Evolutionary conservation across 1,284 basidiomycete species (phyloP).

Genomic region (Ustilago sp.): DNA sequence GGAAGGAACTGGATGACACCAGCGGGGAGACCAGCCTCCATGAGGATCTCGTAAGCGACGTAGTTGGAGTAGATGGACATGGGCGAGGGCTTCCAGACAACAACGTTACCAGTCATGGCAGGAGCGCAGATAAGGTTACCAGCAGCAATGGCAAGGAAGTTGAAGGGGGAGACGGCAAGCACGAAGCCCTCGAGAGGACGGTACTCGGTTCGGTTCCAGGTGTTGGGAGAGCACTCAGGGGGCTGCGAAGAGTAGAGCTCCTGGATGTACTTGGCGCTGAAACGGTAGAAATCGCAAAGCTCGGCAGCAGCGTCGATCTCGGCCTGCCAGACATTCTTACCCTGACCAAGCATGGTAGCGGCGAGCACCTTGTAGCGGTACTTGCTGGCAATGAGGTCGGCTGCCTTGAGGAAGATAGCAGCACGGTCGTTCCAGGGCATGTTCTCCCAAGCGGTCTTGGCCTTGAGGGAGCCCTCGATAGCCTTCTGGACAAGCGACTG

Average conservation of each 20-base stretch:
- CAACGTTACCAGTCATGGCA: constrained; percentile 92
- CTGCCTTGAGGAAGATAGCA: constrained; percentile 90
- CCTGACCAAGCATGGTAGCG: constrained; percentile 97
- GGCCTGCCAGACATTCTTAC: constrained; percentile 99
- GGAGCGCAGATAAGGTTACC: constrained; percentile 74
- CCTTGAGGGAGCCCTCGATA: constrained; percentile 87
- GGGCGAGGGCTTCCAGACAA: constrained; percentile 97
- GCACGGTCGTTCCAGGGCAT: constrained; percentile 96
- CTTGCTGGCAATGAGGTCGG: constrained; percentile 89
- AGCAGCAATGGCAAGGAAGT: constrained; percentile 75
- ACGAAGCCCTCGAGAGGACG: constrained; percentile 97
- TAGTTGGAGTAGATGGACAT: constrained; percentile 96
- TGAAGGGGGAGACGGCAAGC: constrained; percentile 96
- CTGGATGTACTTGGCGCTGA: constrained; percentile 95
- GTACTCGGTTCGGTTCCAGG: constrained; percentile 98
- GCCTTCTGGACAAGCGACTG: constrained; percentile 76
- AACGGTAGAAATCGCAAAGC: constrained; percentile 93
- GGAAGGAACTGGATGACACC: constrained; percentile 98
- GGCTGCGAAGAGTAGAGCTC: constrained; percentile 93
- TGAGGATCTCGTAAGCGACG: constrained; percentile 88
- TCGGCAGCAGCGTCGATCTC: constrained; percentile 99
- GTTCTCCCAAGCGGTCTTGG: constrained; percentile 88
- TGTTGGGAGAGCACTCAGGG: constrained; percentile 82
- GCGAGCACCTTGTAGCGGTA: constrained; percentile 92
- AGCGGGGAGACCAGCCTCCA: constrained; percentile 92